A percentile compares a stretch with the other conserved stretches of the same genome.
Evolutionary conservation across 2,329 filamentous ascomycete species (phyloP).

Genomic region (Elsinoe ampelina): DNA sequence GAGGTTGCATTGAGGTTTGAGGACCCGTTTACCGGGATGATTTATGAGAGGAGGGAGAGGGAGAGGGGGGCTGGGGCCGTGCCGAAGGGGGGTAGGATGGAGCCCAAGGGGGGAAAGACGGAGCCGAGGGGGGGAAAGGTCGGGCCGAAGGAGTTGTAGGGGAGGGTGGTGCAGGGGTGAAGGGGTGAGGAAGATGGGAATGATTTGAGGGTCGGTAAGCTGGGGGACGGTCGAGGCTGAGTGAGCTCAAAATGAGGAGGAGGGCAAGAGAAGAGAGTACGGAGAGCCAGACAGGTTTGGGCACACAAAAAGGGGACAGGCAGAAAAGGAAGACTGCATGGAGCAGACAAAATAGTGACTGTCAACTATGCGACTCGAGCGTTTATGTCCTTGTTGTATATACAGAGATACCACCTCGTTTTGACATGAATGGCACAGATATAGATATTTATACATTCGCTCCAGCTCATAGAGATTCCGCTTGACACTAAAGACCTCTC

Average conservation of each 20-base stretch:
- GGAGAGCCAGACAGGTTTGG: neutral
- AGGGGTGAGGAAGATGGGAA: neutral
- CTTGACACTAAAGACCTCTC: too few relatives aligned
- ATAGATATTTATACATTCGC: neutral
- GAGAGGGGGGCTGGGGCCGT: slow-evolving; percentile 34
- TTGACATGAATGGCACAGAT: neutral
- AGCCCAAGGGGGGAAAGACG: slow-evolving; percentile 22
- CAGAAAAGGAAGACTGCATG: neutral
- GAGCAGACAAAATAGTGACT: neutral
- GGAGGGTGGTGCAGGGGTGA: neutral
- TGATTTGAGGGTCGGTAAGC: too few relatives aligned
- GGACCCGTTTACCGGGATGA: slow-evolving; percentile 87
- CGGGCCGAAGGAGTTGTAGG: slow-evolving; percentile 16
- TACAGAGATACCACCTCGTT: slow-evolving; percentile 5
- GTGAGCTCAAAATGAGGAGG: too few relatives aligned
- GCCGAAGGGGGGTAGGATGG: slow-evolving; percentile 23
- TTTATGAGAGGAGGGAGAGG: slow-evolving; percentile 76
- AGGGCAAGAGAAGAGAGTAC: too few relatives aligned
- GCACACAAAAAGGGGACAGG: neutral
- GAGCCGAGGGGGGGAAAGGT: slow-evolving; percentile 1
- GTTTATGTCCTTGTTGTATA: slow-evolving; percentile 2
- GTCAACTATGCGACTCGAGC: neutral
- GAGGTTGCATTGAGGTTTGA: slow-evolving; percentile 73
- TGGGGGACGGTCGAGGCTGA: too few relatives aligned
- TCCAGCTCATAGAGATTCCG: too few relatives aligned